These are phyloP conservation scores for Heteromeles arbutifolia DNA, from an alignment of 306 rosid genomes.

Conservation along the genomic window DNA sequence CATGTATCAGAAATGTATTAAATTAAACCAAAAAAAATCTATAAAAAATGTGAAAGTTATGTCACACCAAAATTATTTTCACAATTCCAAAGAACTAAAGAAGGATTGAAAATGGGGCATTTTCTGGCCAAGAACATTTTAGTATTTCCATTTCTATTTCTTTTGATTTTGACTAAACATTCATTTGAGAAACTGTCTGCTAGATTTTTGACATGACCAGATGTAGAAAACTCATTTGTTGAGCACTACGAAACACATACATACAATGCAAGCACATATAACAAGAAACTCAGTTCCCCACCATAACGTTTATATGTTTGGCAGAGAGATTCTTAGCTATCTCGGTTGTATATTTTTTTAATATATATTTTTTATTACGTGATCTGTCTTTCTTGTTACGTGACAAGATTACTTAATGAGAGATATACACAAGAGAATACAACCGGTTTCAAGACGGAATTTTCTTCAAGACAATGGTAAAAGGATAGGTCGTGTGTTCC, in stretches of 20 bases:
- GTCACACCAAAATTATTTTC: neutral
- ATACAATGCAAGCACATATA: neutral
- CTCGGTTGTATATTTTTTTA: too few relatives aligned
- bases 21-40: neutral
- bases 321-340: too few relatives aligned
- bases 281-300: neutral
- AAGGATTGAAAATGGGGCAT: neutral
- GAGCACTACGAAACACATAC: neutral
- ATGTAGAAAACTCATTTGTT: neutral
- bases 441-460: too few relatives aligned
- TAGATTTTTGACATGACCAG: slow-evolving; percentile 13
- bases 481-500: neutral
- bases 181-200: slow-evolving; percentile 21
- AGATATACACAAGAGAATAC: too few relatives aligned
- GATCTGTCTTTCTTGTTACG: too few relatives aligned
- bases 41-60: neutral
- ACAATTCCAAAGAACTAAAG: neutral
- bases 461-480: neutral
- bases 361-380: too few relatives aligned
- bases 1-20: neutral
- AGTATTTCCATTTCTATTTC: neutral
- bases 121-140: slow-evolving; percentile 12
- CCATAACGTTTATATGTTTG: neutral
- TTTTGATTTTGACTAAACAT: slow-evolving; percentile 34
- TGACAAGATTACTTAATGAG: too few relatives aligned